Evolutionary conservation across 192 early-diverging fungal species (phyloP), one percentile per base, ranked within the genome.

Genomic region (Linnemannia exigua): DNA sequence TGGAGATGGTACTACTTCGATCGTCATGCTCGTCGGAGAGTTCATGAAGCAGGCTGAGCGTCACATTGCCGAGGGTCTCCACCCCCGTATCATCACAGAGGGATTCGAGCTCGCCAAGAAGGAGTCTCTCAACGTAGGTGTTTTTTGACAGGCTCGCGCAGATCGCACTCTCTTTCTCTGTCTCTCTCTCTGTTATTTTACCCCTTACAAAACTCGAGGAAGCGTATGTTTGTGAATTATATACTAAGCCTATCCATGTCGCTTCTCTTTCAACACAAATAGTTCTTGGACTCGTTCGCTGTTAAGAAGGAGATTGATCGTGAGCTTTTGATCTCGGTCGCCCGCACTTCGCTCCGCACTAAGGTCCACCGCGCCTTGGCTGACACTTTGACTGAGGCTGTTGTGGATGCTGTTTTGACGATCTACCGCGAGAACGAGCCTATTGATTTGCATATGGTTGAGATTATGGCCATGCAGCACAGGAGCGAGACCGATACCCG

Each of bases 381-480:
- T n/a, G 96, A 97, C 83, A 91, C 92, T 54, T 91, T 99, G 79
- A 98, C 96, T 38, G 97, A 99, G 87, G 99, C 98, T 36, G 94
- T 98, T 52, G 99, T 99, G 36, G 98, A 99, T 87, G 97, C 97
- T 19, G 98, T 99, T 47, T 87, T 99, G 88, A 91, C 95, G 33
- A 97, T 99, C 75, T 87, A 93, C 66, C 91, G 90, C 72, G 93
- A 95, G 38, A 95, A 92, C 28, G 86, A 95, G 71, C 97, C 97
- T 14, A 98, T 99, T 83, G 99, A 99, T 88, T 91, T 99, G 75
- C 97, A 99, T 83, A 99, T 99, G 99, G 97, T 99, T 15, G 99
- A 99, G 90, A 96, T 98, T 79, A 99, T 99, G 98, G 98, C 98
- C 92, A 99, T 99, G 99, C 94, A 95, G 94, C 98, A 99, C 92